Conservation (phyloP, 176 grass and related monocot species). For the Hsuehochloa calcarea region DNA sequence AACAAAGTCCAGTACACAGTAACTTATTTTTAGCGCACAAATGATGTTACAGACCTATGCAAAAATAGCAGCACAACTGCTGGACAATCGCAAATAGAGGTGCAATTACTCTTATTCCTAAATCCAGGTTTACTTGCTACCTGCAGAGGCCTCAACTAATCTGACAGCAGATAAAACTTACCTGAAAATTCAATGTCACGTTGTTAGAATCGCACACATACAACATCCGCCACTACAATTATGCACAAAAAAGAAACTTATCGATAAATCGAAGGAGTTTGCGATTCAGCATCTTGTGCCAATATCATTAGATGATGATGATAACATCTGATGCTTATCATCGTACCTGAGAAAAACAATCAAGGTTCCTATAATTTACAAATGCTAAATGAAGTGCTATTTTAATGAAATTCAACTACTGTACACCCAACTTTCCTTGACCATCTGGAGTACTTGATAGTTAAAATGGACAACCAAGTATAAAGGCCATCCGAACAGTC, state of each 20-base stretch:
- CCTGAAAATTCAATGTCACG: slow-evolving; percentile 23
- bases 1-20: not conserved
- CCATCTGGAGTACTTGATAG: not conserved
- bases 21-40: slow-evolving; percentile 19
- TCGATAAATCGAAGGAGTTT: not conserved
- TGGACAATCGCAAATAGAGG: not conserved
- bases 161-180: slow-evolving; percentile 10
- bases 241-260: not conserved
- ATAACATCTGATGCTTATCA: not conserved
- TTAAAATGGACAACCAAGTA: not conserved
- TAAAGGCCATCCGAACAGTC: not conserved
- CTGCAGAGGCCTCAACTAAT: not conserved
- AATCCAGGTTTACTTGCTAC: slow-evolving; percentile 9
- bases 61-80: slow-evolving; percentile 3
- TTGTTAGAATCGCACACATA: not conserved
- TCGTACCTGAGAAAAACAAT: not conserved
- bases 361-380: not conserved
- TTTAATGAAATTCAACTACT: not conserved
- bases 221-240: not conserved
- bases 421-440: not conserved
- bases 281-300: not conserved
- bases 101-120: not conserved
- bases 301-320: not conserved
- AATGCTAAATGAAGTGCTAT: not conserved
- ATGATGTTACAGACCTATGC: not conserved